Evolutionary conservation across 2,329 filamentous ascomycete genomes (phyloP), one percentile per base, ranked within the genome.

Genomic region (Curvularia spicifera): DNA sequence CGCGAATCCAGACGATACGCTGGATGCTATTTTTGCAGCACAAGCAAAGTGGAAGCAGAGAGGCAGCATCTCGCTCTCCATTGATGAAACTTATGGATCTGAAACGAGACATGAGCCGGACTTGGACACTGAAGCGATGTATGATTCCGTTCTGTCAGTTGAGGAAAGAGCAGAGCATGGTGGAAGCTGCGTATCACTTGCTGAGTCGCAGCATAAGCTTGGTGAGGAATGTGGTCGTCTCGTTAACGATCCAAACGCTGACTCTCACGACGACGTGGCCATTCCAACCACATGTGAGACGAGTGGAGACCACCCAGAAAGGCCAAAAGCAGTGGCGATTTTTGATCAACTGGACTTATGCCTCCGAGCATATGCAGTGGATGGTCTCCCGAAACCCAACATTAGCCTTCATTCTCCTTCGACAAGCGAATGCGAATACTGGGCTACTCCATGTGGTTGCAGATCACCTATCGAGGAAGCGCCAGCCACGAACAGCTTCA

Each of bases 71-170:
- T 50, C 24, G 3, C 15, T 20, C 10, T 13, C 29, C 12, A 26
- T 29, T 15, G 8, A 26, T 28, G 22, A 29, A 13, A 18, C 5
- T 6, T 24, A 2, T 39, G 22, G 4, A 5, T 1, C 13, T 12
- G 1, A 28, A 31, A 43, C 8, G 52, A 37, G 48, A 28, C 57
- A 12, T 20, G 28, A 33, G n/a, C 28, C 53, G 18, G 70, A 15
- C n/a, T 18, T 37, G 35, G 6, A 12, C 4, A 37, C 15, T 15
- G 35, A 8, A 42, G 39, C 20, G 12, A 18, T 12, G 18, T 22
- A 42, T 42, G 18, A 24, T 42, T 5, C 8, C 18, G 13, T n/a
- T 4, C 13, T 24, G 39, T 24, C 39, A 42, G 20, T 24, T 42
- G 20, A 42, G 18, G 39, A 42, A 24, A 42, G 8, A 12, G 18